These are phyloP conservation scores for Trametes versicolor DNA, from an alignment of 1,284 basidiomycete genomes.

Conservation along the genomic window DNA sequence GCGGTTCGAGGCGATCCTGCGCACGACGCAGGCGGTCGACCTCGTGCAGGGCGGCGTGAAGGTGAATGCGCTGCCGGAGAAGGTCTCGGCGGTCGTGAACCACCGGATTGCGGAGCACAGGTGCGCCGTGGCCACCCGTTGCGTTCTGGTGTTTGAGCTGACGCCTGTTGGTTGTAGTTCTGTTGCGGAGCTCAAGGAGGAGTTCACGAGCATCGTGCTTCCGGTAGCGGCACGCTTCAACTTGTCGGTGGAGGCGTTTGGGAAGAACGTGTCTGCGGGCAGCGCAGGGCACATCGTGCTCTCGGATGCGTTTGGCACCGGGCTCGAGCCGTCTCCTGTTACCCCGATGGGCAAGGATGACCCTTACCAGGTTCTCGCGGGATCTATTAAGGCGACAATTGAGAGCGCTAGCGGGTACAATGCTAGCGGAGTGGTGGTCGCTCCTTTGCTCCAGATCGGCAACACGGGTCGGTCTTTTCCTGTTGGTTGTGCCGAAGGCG, in stretches of 20 bases:
- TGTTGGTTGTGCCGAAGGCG: too few species aligned
- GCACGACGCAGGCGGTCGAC: conserved; percentile 79
- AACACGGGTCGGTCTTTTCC: conserved; percentile 38
- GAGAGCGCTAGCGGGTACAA: conserved; percentile 34
- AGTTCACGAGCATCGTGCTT: conserved; percentile 50
- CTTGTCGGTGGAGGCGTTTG: conserved; percentile 65
- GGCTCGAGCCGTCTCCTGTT: conserved; percentile 64
- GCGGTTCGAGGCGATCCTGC: conserved; percentile 49
- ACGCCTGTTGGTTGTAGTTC: conserved; percentile 42
- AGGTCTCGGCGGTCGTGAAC: conserved; percentile 61
- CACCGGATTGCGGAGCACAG: conserved; percentile 58
- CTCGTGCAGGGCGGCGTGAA: conserved; percentile 76
- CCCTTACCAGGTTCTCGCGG: conserved; percentile 58
- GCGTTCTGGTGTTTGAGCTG: too few species aligned
- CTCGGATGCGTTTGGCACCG: conserved; percentile 51
- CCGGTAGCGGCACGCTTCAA: conserved; percentile 57
- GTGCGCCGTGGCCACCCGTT: neutral
- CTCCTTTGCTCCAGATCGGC: conserved; percentile 52
- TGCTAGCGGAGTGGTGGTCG: conserved; percentile 48
- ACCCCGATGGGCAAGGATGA: conserved; percentile 56
- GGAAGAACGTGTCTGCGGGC: conserved; percentile 35
- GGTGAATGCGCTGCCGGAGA: conserved; percentile 62
- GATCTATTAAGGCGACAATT: conserved; percentile 56
- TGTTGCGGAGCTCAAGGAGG: conserved; percentile 52
- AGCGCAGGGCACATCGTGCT: conserved; percentile 47